Percentiles rank a stretch among this genome's conserved stretches.
Evolutionary conservation across 2,329 filamentous ascomycete species (phyloP).

Genomic region (Hypoxylon sp.): DNA sequence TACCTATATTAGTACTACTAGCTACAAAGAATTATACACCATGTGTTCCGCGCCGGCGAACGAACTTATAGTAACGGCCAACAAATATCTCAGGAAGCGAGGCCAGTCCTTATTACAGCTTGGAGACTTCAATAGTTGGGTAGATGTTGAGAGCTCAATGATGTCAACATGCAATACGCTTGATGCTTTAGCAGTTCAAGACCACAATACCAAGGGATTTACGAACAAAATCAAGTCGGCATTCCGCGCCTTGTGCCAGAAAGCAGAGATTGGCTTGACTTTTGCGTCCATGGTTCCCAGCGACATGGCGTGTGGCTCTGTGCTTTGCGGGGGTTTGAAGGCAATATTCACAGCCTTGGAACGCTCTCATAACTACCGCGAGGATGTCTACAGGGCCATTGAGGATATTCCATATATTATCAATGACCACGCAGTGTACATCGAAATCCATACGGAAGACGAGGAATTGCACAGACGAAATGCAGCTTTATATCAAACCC

Average conservation of each 20-base stretch:
- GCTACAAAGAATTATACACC: slow-evolving; percentile 13
- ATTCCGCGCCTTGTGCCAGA: slow-evolving; percentile 30
- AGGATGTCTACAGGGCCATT: slow-evolving; percentile 32
- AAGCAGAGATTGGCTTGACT: slow-evolving; percentile 23
- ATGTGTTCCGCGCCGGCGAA: slow-evolving; percentile 11
- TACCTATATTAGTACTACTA: background rate
- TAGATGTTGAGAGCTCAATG: slow-evolving; percentile 23
- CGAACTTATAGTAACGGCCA: slow-evolving; percentile 17
- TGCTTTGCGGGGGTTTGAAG: slow-evolving; percentile 37
- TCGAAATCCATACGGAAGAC: slow-evolving; percentile 15
- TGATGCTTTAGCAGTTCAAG: slow-evolving; percentile 12
- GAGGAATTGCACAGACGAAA: slow-evolving; percentile 28
- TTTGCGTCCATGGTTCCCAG: slow-evolving; percentile 27
- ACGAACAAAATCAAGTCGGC: slow-evolving; percentile 13
- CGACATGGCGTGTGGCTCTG: slow-evolving; percentile 27
- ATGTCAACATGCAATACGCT: slow-evolving; percentile 18
- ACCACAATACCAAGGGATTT: slow-evolving; percentile 16
- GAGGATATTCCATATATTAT: slow-evolving; percentile 33
- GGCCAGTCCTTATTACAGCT: slow-evolving; percentile 11
- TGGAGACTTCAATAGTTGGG: slow-evolving; percentile 15
- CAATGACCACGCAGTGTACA: slow-evolving; percentile 18
- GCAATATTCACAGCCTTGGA: slow-evolving; percentile 29
- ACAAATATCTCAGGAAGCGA: slow-evolving; percentile 21
- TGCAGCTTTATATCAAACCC: slow-evolving; percentile 24
- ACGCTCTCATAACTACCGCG: slow-evolving; percentile 24